Evolutionary conservation across 441 rosid genomes (phyloP), one percentile per base, ranked within the genome.

Genomic region (Jatropha multifida): DNA sequence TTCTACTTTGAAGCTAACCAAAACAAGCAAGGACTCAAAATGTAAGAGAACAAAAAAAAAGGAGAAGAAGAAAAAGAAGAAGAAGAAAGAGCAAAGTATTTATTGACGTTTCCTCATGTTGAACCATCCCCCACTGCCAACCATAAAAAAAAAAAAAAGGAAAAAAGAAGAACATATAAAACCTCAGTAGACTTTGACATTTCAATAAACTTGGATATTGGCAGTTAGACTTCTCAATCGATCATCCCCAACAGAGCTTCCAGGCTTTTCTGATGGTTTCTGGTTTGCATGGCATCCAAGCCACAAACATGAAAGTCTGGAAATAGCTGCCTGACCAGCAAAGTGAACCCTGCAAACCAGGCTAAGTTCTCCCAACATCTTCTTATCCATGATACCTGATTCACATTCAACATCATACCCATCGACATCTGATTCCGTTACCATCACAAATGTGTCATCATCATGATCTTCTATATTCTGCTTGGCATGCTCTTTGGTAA

Each of bases 391-490:
- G 51, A 38, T 27, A 38, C 13, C 72, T 2, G 61, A 49, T 49
- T 77, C 82, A 49, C 66, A 59, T 51, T 62, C 64, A 69, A 68
- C 20, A 42, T 80, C 81, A 56, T 84, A 84, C 44, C 85, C 85
- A 48, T 80, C 87, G 38, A 84, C 82, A 74, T 84, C 85, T 2
- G 77, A 70, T 59, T 84, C 71, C 7, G 83, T 80, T 64, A 84
- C 71, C 42, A 82, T 26, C 59, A 84, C 82, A 26, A 78, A 79
- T 58, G 83, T 73, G 51, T 76, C 75, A 69, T 82, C 82, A 17
- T 78, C 85, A 49, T 68, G 82, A 61, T 52, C 60, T 32, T 17
- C 74, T 0, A 52, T 12, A n/a, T 78, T 75, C 74, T 66, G 65
- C 27, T 71, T 49, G n/a, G 44, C 42, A 26, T 71, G 61, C 66